These are phyloP conservation scores for Sorghum bicolor DNA, from an alignment of 176 grass and related monocot genomes.

Conservation along the genomic window Sorghum_bicolor_NCBIv3 NC_012874.2:10229501-10230000, in stretches of 20 bases:
- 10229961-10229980: neutral
- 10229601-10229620: neutral
- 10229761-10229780: neutral
- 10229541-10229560: neutral
- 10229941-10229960: neutral
- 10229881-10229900: neutral
- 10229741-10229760: neutral
- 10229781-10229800: neutral
- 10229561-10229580: neutral
- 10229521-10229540: neutral
- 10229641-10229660: neutral
- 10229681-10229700: neutral
- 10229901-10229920: neutral
- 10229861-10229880: neutral
- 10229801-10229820: neutral
- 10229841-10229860: neutral
- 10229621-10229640: neutral
- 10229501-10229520: neutral
- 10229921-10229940: neutral
- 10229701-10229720: neutral
- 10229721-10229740: neutral
- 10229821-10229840: neutral
- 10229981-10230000: neutral
- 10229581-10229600: neutral
- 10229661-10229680: neutral